phyloP scores from a whole-genome alignment of 2,329 filamentous ascomycete species.

The Cladophialophora yegresii region DNA sequence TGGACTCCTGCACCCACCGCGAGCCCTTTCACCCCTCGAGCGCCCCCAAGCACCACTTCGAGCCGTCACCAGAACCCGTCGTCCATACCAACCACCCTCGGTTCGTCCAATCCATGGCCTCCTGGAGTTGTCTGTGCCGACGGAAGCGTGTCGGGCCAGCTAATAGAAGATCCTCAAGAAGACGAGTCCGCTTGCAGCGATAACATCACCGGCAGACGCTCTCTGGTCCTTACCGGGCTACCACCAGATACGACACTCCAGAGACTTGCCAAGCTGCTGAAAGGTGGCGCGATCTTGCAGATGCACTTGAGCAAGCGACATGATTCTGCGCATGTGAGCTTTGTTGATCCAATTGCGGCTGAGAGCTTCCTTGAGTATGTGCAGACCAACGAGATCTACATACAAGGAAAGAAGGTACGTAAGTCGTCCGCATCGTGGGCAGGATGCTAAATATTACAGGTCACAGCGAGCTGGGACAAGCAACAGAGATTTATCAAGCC shows the following conservation, averaged over 20 bases:
- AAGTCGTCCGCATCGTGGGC: not conserved
- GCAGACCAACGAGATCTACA: constrained; percentile 66
- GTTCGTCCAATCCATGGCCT: no score
- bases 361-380: constrained; percentile 65
- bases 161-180: not conserved
- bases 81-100: not conserved
- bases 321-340: constrained; percentile 66
- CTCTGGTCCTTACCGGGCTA: constrained; percentile 65
- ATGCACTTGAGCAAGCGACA: constrained; percentile 64
- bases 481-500: constrained; percentile 67
- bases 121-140: not conserved
- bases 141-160: not conserved
- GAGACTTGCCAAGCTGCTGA: constrained; percentile 65
- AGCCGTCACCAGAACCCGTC: not conserved
- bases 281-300: constrained; percentile 71
- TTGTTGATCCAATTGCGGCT: constrained; percentile 65
- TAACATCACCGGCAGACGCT: constrained; percentile 48
- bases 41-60: not conserved
- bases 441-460: constrained; percentile 48
- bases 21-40: not conserved
- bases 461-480: constrained; percentile 69
- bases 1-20: not conserved
- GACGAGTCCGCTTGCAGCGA: not conserved
- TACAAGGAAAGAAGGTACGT: constrained; percentile 66
- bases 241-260: constrained; percentile 63